Evolutionary conservation across 2,329 filamentous ascomycete species (phyloP).

Genomic region (Penicillium italicum): DNA sequence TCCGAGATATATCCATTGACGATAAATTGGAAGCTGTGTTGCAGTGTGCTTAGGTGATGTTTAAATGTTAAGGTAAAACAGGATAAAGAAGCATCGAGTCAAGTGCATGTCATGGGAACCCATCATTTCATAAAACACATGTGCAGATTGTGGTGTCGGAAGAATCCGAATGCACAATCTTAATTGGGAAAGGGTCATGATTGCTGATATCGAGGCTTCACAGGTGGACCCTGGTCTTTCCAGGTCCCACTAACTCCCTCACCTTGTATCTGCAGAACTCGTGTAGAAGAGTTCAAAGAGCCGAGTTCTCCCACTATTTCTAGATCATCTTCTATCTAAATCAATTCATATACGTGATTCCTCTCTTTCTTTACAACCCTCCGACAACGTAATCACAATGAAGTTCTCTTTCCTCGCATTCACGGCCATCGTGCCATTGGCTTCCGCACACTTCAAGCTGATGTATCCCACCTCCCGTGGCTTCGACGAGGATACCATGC

Average conservation of each 20-base stretch:
- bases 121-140: background rate
- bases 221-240: background rate
- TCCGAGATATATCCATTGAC: background rate
- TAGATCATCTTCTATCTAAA: background rate
- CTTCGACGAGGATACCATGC: constrained; percentile 46
- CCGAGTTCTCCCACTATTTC: background rate
- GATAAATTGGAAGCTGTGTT: no score
- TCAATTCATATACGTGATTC: background rate
- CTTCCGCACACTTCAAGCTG: constrained; percentile 56
- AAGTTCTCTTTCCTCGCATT: constrained; percentile 36
- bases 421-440: constrained; percentile 43
- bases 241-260: constrained; percentile 1
- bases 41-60: no score
- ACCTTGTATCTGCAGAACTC: background rate
- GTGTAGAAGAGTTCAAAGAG: background rate
- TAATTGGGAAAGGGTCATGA: background rate
- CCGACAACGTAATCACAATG: constrained; percentile 20
- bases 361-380: background rate
- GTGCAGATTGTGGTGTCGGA: background rate
- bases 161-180: background rate
- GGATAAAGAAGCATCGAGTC: background rate
- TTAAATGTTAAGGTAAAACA: background rate
- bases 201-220: background rate
- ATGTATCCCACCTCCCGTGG: constrained; percentile 52
- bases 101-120: background rate